Conservation (phyloP, 371 early-diverging fungal species). For the Dichotomocladium elegans region DNA sequence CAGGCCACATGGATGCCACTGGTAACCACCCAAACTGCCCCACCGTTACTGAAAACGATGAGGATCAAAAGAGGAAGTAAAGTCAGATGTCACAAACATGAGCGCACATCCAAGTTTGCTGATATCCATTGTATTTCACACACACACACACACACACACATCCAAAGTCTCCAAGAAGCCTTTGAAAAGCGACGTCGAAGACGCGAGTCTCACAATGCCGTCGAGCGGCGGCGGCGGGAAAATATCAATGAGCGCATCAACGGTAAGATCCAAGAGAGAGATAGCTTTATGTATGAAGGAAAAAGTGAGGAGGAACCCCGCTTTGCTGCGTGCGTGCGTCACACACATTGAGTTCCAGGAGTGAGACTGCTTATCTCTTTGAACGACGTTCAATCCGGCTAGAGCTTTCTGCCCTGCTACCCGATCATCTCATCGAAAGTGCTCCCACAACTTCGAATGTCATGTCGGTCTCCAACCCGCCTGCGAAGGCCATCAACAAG, state of each 20-base stretch:
- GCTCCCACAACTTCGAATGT: conserved; percentile 34
- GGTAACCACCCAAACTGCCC: too few relatives aligned
- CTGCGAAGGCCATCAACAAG: conserved; percentile 68
- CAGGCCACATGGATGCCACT: conserved; percentile 29
- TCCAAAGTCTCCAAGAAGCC: conserved; percentile 41
- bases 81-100: conserved; percentile 10
- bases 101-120: background rate
- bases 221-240: conserved; percentile 93
- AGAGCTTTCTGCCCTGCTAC: conserved; percentile 86
- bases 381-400: too few relatives aligned
- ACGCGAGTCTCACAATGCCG: conserved; percentile 57
- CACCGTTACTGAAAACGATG: conserved; percentile 24
- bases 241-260: conserved; percentile 98
- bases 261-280: conserved; percentile 17
- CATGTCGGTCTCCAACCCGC: conserved; percentile 16
- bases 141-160: background rate
- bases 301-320: background rate
- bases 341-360: too few relatives aligned
- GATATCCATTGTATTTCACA: background rate
- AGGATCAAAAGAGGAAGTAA: conserved; percentile 38
- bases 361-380: too few relatives aligned
- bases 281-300: background rate
- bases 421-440: conserved; percentile 53
- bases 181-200: conserved; percentile 48
- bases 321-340: too few relatives aligned